A percentile compares a stretch with the other conserved stretches of the same genome.
Conservation (phyloP, 2,329 filamentous ascomycete species). For the Thermothelomyces thermophilus region DNA sequence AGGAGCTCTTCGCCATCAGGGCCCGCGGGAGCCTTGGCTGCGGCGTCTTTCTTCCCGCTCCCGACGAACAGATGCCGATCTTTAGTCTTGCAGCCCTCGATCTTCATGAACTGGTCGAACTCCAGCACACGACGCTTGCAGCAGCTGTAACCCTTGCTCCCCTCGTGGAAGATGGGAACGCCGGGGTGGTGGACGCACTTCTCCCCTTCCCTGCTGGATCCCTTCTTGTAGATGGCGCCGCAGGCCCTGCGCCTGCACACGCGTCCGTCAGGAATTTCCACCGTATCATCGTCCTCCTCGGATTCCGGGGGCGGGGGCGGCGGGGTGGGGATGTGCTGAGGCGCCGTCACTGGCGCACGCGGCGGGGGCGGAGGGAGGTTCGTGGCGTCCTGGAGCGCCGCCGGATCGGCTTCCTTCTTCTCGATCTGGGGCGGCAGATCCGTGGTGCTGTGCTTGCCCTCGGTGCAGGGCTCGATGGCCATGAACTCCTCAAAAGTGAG, state of each 20-base stretch:
- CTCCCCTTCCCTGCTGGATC: slow-evolving; percentile 58
- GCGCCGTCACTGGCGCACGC: slow-evolving; percentile 37
- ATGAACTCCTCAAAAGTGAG: slow-evolving; percentile 99
- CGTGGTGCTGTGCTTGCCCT: slow-evolving; percentile 84
- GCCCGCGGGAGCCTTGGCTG: slow-evolving; percentile 32
- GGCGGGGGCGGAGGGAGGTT: slow-evolving; percentile 33
- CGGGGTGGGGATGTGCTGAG: slow-evolving; percentile 39
- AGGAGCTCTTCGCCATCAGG: slow-evolving; percentile 63
- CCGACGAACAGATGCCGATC: slow-evolving; percentile 78
- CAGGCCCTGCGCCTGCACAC: slow-evolving; percentile 76
- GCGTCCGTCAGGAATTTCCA: slow-evolving; percentile 66
- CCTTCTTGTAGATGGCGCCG: slow-evolving; percentile 57
- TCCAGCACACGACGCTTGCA: slow-evolving; percentile 93
- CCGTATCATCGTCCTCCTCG: slow-evolving; percentile 75
- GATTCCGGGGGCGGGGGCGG: slow-evolving; percentile 65
- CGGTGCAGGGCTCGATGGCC: slow-evolving; percentile 82
- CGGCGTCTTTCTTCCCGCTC: slow-evolving; percentile 58
- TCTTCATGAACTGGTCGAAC: slow-evolving; percentile 97
- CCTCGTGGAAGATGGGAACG: slow-evolving; percentile 90
- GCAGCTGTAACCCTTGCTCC: slow-evolving; percentile 95
- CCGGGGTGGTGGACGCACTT: slow-evolving; percentile 85
- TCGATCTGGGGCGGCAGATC: slow-evolving; percentile 60
- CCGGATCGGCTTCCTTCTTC: slow-evolving; percentile 45
- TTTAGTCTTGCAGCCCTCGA: slow-evolving; percentile 83
- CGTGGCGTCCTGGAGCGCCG: slow-evolving; percentile 44